These are phyloP conservation scores for Ulota crispa DNA, from an alignment of 225 moss, liverwort and hornwort genomes.

Conservation along the genomic window DNA sequence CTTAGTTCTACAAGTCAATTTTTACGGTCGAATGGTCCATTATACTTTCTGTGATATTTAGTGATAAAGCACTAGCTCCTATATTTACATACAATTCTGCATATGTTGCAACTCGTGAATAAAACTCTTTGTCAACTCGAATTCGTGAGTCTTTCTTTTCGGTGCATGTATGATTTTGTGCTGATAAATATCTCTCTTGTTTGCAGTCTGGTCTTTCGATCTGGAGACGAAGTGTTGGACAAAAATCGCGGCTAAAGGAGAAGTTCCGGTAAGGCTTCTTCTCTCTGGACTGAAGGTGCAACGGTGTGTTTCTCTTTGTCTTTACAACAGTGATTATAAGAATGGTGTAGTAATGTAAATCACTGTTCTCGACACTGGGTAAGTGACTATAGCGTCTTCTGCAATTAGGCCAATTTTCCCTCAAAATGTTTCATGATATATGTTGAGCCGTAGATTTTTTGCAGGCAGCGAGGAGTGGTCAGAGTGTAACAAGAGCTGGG, in stretches of 20 bases:
- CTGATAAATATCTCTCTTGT: not conserved
- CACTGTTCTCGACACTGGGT: not conserved
- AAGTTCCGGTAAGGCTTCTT: constrained; percentile 62
- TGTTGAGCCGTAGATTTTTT: constrained; percentile 21
- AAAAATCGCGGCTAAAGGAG: constrained; percentile 70
- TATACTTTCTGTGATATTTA: not conserved
- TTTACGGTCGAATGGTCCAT: not conserved
- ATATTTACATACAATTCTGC: not conserved
- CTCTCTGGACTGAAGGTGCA: not conserved
- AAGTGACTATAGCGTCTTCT: not conserved
- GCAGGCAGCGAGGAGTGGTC: constrained; percentile 79
- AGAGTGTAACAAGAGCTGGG: constrained; percentile 85
- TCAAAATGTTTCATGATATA: constrained; percentile 7
- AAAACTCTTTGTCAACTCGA: not conserved
- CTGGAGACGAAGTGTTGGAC: constrained; percentile 77
- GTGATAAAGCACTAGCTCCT: not conserved
- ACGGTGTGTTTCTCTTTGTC: not conserved
- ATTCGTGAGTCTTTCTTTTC: not conserved
- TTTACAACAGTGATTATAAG: not conserved
- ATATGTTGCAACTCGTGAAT: not conserved
- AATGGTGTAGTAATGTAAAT: not conserved
- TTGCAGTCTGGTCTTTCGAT: constrained; percentile 90
- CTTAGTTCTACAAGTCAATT: not conserved
- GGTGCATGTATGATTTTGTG: not conserved
- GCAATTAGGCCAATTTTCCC: not conserved